These are phyloP conservation scores for Gossypium laxum DNA, from an alignment of 441 rosid species.

Conservation along the genomic window DNA sequence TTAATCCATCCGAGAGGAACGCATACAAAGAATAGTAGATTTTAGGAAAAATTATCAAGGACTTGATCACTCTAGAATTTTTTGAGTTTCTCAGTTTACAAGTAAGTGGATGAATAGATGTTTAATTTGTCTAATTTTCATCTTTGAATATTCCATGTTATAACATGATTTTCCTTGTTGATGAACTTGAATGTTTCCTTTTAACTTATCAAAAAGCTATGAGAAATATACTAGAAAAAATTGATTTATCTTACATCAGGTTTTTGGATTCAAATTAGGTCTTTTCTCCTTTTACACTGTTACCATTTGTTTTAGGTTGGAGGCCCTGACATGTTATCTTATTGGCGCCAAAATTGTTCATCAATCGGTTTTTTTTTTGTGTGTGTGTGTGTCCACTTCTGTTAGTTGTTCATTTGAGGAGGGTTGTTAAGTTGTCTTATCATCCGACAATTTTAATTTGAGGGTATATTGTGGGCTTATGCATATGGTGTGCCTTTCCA, in stretches of 20 bases:
- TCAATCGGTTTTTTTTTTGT: not conserved
- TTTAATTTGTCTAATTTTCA: not conserved
- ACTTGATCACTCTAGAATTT: not conserved
- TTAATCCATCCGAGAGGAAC: not conserved
- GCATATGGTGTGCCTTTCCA: not conserved
- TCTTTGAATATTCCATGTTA: not conserved
- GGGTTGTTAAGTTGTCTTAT: not conserved
- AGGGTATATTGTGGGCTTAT: not conserved
- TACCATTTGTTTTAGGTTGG: not conserved
- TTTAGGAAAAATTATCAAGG: not conserved
- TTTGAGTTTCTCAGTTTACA: not conserved
- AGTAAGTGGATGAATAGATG: not conserved
- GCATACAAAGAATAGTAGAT: not conserved
- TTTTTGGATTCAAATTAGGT: not conserved
- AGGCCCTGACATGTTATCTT: not conserved
- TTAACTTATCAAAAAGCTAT: not conserved
- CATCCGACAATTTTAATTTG: not conserved
- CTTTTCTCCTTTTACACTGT: not conserved
- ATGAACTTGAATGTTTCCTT: not conserved
- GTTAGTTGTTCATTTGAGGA: not conserved
- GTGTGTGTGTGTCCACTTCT: not conserved
- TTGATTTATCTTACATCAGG: not conserved
- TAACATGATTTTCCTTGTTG: not conserved
- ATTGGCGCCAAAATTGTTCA: not conserved
- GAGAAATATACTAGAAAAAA: not conserved